phyloP scores from a whole-genome alignment of 2,329 filamentous ascomycete species.

The Fusarium nodosum region DNA sequence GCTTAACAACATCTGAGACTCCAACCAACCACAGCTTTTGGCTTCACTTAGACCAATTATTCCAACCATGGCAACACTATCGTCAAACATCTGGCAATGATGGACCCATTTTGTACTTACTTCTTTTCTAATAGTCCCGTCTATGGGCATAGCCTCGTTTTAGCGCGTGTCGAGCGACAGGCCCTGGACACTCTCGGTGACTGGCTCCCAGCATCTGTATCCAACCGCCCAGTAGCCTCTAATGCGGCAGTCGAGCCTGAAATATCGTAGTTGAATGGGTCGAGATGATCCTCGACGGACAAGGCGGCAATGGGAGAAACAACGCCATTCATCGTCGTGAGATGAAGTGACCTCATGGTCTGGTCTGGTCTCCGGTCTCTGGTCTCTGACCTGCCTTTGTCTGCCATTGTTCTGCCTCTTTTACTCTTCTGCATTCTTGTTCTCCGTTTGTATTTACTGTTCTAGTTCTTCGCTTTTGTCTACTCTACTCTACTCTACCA shows the following conservation, averaged over 20 bases:
- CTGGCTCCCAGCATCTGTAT: conserved; percentile 37
- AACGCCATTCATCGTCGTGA: conserved; percentile 1
- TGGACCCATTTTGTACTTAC: conserved; percentile 6
- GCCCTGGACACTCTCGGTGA: conserved; percentile 26
- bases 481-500: conserved; percentile 9
- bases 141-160: conserved; percentile 9
- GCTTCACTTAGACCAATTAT: conserved; percentile 21
- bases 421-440: conserved; percentile 8
- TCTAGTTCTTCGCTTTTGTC: conserved; percentile 15
- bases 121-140: conserved; percentile 13
- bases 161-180: conserved; percentile 39
- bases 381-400: conserved; percentile 19
- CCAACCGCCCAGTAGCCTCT: conserved; percentile 32
- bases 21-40: conserved; percentile 39
- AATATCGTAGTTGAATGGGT: conserved; percentile 33
- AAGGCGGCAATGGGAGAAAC: conserved; percentile 21
- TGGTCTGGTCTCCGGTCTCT: conserved; percentile 22
- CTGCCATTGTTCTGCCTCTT: conserved; percentile 18
- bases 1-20: conserved; percentile 46
- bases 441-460: conserved; percentile 27
- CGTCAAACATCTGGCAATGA: conserved; percentile 30
- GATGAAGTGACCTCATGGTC: conserved; percentile 30
- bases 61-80: conserved; percentile 24
- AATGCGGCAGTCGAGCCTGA: conserved; percentile 29
- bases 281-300: conserved; percentile 28